These are phyloP conservation scores for Xylariaceae sp. DNA, from an alignment of 2,329 filamentous ascomycete species.

Conservation along the genomic window DNA sequence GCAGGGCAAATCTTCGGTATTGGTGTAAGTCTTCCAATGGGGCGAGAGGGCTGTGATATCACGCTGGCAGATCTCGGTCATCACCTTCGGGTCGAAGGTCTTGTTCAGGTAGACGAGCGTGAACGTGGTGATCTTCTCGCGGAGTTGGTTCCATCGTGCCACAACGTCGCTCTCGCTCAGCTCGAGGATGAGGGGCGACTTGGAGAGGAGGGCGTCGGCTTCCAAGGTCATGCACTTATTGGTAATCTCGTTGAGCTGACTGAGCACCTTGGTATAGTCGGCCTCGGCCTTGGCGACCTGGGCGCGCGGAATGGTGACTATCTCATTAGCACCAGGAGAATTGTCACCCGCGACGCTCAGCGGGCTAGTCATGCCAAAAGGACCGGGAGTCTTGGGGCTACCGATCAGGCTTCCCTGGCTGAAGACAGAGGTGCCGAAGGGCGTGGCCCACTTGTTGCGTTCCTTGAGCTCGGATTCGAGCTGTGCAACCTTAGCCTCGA, in stretches of 20 bases:
- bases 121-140: constrained; percentile 22
- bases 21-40: constrained; percentile 28
- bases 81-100: constrained; percentile 7
- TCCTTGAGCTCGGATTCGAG: constrained; percentile 21
- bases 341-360: too few relatives aligned
- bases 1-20: constrained; percentile 16
- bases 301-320: constrained; percentile 19
- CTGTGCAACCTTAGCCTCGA: constrained; percentile 15
- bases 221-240: constrained; percentile 19
- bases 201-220: constrained; percentile 3
- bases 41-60: constrained; percentile 26
- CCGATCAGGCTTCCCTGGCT: not conserved
- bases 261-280: constrained; percentile 14
- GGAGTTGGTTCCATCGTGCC: constrained; percentile 22
- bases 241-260: constrained; percentile 21
- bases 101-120: constrained; percentile 23
- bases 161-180: constrained; percentile 21
- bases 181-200: not conserved
- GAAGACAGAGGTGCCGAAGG: not conserved
- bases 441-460: constrained; percentile 1
- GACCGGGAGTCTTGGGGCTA: too few relatives aligned
- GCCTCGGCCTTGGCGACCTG: constrained; percentile 18
- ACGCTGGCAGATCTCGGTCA: constrained; percentile 17
- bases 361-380: too few relatives aligned
- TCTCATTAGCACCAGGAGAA: constrained; percentile 10